Conservation (phyloP, 345 rosid genomes). For the Mercurialis annua region DNA sequence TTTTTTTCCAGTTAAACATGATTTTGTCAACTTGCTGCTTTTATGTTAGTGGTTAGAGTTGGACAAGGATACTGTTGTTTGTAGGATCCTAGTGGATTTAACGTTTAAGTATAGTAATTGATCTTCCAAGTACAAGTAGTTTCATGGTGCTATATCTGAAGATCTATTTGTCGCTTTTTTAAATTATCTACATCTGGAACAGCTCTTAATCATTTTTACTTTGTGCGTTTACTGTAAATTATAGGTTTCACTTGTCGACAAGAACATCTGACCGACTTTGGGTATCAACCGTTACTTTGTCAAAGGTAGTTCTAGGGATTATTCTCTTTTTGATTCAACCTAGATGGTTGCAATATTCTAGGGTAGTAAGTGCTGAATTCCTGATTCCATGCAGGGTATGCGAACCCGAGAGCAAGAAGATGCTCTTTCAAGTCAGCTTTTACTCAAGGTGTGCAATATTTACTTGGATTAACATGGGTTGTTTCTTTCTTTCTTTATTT, state of each 20-base stretch:
- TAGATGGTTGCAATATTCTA: not conserved
- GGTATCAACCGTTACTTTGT: constrained; percentile 62
- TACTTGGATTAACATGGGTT: not conserved
- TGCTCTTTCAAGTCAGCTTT: constrained; percentile 58
- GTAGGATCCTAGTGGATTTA: not conserved
- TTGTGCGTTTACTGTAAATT: not conserved
- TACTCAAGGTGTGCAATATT: constrained; percentile 57
- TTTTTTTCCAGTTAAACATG: not conserved
- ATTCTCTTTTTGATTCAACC: not conserved
- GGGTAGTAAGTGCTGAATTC: not conserved
- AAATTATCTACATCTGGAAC: not conserved
- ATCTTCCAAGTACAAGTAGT: not conserved
- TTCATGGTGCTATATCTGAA: not conserved
- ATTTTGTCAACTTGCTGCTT: not conserved
- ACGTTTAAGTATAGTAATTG: not conserved
- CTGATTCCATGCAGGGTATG: constrained; percentile 42
- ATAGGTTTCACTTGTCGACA: constrained; percentile 68
- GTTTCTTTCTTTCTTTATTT: not conserved
- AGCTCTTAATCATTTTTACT: not conserved
- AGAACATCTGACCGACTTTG: constrained; percentile 60
- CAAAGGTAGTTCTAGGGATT: constrained; percentile 44
- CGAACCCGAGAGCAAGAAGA: constrained; percentile 82
- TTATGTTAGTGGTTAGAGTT: not conserved
- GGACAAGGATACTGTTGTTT: not conserved
- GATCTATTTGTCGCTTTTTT: not conserved